These are phyloP conservation scores for Hyaloscypha bicolor DNA, from an alignment of 495 filamentous ascomycete species.

Conservation along the genomic window DNA sequence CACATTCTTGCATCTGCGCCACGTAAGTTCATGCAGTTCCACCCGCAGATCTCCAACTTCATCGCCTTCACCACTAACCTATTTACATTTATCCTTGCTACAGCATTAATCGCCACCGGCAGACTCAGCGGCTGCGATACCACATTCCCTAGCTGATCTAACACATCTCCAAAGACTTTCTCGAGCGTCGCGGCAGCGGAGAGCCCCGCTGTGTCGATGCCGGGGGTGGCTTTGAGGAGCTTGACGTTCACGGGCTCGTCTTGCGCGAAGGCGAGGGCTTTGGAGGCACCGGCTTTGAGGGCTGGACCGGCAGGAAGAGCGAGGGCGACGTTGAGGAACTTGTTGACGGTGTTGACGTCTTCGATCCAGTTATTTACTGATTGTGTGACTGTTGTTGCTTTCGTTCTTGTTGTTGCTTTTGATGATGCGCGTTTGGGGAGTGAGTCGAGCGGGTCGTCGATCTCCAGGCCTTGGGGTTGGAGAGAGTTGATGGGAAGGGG, in stretches of 20 bases:
- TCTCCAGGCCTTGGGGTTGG: neutral
- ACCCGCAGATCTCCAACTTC: neutral
- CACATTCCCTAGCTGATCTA: slow-evolving; percentile 15
- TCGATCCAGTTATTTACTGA: slow-evolving; percentile 14
- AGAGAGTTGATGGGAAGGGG: neutral
- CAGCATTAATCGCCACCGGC: slow-evolving; percentile 11
- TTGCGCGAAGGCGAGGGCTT: slow-evolving; percentile 10
- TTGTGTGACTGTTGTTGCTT: slow-evolving; percentile 11
- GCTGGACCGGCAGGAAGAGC: neutral
- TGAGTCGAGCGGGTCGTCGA: neutral
- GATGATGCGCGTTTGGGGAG: neutral
- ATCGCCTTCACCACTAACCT: slow-evolving; percentile 4
- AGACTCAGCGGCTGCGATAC: slow-evolving; percentile 1
- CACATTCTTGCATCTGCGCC: slow-evolving; percentile 7
- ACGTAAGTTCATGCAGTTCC: neutral
- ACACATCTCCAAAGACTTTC: slow-evolving; percentile 13
- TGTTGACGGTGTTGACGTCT: slow-evolving; percentile 12
- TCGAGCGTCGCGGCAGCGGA: slow-evolving; percentile 7
- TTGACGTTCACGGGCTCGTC: slow-evolving; percentile 15
- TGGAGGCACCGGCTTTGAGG: slow-evolving; percentile 2
- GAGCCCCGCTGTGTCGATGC: neutral
- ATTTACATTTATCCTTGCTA: slow-evolving; percentile 8
- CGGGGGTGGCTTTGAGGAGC: slow-evolving; percentile 14
- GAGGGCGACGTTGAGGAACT: slow-evolving; percentile 12
- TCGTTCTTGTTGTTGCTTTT: slow-evolving; percentile 2